Conservation (phyloP, 2,329 filamentous ascomycete genomes). For the Botryosphaeria dothidea region DNA sequence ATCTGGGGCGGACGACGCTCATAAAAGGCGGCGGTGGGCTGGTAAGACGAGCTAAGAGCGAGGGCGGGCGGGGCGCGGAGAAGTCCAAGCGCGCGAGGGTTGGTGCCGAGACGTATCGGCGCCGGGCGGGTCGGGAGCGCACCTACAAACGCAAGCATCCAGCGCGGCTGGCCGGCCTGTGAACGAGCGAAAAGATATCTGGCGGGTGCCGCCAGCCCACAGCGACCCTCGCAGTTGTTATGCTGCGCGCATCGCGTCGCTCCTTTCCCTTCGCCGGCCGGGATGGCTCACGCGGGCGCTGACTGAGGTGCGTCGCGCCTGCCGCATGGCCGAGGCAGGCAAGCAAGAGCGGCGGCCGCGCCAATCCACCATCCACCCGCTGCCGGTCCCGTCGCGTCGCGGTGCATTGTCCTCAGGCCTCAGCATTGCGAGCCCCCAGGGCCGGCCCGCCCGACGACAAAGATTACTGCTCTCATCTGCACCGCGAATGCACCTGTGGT, state of each 20-base stretch:
- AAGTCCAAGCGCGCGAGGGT: background rate
- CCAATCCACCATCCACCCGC: conserved; percentile 11
- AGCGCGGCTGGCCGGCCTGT: background rate
- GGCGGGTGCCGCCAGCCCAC: background rate
- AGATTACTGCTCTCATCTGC: conserved; percentile 19
- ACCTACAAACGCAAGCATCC: conserved; percentile 7
- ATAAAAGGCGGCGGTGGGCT: background rate
- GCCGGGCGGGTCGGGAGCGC: conserved; percentile 14
- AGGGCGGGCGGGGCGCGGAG: background rate
- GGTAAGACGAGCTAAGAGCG: background rate
- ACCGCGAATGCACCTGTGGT: conserved; percentile 15
- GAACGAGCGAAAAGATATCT: background rate
- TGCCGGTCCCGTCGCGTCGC: background rate
- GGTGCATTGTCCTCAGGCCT: background rate
- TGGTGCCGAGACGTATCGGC: background rate
- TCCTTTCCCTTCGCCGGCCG: background rate
- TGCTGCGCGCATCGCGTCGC: background rate
- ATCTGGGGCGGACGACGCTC: background rate
- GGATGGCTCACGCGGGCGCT: conserved; percentile 8
- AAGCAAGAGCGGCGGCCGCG: conserved; percentile 6
- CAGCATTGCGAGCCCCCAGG: conserved; percentile 6
- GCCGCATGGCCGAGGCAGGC: background rate
- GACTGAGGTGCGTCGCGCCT: conserved; percentile 4
- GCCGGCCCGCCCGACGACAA: background rate
- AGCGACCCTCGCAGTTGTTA: background rate